Evolutionary conservation across 441 rosid genomes (phyloP).

Genomic region (Populus hybrid): DNA sequence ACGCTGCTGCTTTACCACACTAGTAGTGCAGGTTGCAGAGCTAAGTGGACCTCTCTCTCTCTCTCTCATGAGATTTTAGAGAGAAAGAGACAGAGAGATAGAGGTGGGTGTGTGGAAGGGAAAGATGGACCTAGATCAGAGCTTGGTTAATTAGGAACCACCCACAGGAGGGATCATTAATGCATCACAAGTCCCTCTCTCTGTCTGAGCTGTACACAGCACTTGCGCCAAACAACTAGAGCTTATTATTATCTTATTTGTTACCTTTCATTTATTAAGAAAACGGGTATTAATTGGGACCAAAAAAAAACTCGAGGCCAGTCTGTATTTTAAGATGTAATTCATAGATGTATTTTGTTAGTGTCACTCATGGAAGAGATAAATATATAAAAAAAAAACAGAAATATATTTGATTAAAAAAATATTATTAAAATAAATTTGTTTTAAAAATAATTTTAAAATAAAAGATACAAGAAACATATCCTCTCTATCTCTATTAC

Average conservation of each 20-base stretch:
- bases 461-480: too few relatives aligned
- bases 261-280: not conserved
- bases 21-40: slow-evolving; percentile 28
- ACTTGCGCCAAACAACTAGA: too few relatives aligned
- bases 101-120: not conserved
- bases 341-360: too few relatives aligned
- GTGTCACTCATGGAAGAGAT: too few relatives aligned
- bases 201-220: slow-evolving; percentile 12
- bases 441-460: too few relatives aligned
- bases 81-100: slow-evolving; percentile 9
- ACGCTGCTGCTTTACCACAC: slow-evolving; percentile 32
- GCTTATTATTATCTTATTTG: not conserved
- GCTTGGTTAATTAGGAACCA: slow-evolving; percentile 11
- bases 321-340: too few relatives aligned
- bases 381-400: too few relatives aligned
- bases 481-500: too few relatives aligned
- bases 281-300: not conserved
- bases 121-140: slow-evolving; percentile 13
- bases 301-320: not conserved
- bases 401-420: too few relatives aligned
- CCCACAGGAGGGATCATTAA: slow-evolving; percentile 20
- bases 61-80: not conserved
- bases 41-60: slow-evolving; percentile 34
- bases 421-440: too few relatives aligned
- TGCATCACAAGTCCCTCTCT: slow-evolving; percentile 17